Base-by-base conservation (phyloP, 768 basidiomycete species). In the Serpula lacrymans region DNA sequence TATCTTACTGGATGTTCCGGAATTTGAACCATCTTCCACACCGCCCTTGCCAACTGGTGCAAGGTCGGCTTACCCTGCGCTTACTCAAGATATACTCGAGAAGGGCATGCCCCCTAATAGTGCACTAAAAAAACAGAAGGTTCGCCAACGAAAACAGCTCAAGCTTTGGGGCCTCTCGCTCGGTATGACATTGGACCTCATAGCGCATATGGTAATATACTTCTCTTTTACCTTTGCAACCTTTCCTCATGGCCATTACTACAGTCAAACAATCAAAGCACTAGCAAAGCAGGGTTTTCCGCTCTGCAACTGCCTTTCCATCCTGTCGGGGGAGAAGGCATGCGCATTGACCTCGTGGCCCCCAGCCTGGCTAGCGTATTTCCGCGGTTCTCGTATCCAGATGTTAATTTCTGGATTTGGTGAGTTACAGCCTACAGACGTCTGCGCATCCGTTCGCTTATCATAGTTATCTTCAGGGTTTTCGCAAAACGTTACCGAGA, bases 371-470 rank as follows among this genome's bases (percentile, higher is more conserved):
- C 84, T 1, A 85, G 84, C 46, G 90, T 97, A 7, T 95, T 98
- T 63, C 95, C 95, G 13, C 75, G 87, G 17, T 98, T 98, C 63
- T 89, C 88, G 5, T 95, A 96, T 57, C 92, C 94, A 6, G 96
- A 99, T 57, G 91, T 98, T 57, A 97, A 98, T 59, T 92, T 98
- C 60, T 97, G 93, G 91, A 96, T 99, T 49, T 98, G 90, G 92
- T 89, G 48, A 40, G 77, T 62, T 16, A 32, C 23, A 3, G 9
- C 12, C 22, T 5, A 14, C 23, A 22, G 33, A 29, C 14, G n/a
- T n/a, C 13, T 2, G 41, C 23, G 14, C 20, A 21, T 24, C 30
- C 7, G n/a, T 34, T 24, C 0, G 22, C 6, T 14, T 37, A 32
- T n/a, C 29, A 41, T 40, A 58, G 27, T 11, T 2, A 38, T 41